A percentile compares a stretch with the other conserved stretches of the same genome.
phyloP scores from a whole-genome alignment of 169 alveolate genomes.

The Plasmodium relictum region DNA sequence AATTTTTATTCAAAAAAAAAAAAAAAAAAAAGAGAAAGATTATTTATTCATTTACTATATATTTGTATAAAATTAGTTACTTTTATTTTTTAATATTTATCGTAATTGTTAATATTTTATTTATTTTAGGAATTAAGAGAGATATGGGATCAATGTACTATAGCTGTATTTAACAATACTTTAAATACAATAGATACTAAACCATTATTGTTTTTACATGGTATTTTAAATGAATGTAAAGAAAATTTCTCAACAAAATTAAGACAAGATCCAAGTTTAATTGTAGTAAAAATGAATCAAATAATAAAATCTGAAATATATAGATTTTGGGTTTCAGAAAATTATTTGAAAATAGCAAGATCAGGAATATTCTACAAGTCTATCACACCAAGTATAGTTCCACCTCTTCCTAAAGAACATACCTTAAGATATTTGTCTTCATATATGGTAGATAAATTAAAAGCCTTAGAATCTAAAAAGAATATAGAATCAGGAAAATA shows the following conservation, averaged over 20 bases:
- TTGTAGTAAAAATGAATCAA: conserved; percentile 77
- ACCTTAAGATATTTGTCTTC: conserved; percentile 66
- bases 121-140: conserved; percentile 58
- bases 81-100: neutral
- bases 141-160: conserved; percentile 77
- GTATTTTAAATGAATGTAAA: conserved; percentile 69
- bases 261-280: conserved; percentile 76
- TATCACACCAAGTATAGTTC: conserved; percentile 31
- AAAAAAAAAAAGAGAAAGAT: neutral
- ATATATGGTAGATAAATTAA: conserved; percentile 76
- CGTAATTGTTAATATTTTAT: conserved; percentile 16
- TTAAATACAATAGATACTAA: conserved; percentile 66
- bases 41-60: neutral
- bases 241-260: conserved; percentile 62
- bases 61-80: neutral
- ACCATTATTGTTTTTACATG: conserved; percentile 72
- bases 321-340: conserved; percentile 74
- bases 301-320: conserved; percentile 73
- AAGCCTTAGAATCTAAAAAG: conserved; percentile 72
- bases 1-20: neutral
- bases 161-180: conserved; percentile 75
- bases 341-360: conserved; percentile 58
- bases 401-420: conserved; percentile 47
- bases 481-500: conserved; percentile 70
- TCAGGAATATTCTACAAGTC: conserved; percentile 30